phyloP scores from a whole-genome alignment of 1,139 yeast species.

The Yamadazyma diospyri region DNA sequence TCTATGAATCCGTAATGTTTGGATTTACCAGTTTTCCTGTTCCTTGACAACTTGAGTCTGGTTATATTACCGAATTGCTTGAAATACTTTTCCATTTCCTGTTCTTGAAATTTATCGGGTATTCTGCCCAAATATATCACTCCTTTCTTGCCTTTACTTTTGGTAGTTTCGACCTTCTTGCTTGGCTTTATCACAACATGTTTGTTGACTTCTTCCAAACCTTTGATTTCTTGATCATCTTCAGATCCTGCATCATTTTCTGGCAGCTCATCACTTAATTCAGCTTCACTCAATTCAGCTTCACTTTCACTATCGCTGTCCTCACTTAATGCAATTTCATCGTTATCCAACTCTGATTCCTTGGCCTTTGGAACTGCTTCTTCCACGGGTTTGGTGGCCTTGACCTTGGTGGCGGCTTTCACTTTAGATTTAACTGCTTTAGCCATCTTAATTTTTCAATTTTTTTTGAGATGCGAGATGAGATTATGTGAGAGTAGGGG shows the following conservation, averaged over 20 bases:
- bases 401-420: slow-evolving; percentile 5
- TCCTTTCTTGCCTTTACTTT: slow-evolving; percentile 39
- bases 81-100: slow-evolving; percentile 76
- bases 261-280: slow-evolving; percentile 12
- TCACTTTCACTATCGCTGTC: slow-evolving; percentile 14
- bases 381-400: slow-evolving; percentile 16
- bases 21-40: slow-evolving; percentile 85
- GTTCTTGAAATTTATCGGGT: slow-evolving; percentile 89
- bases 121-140: slow-evolving; percentile 87
- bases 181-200: slow-evolving; percentile 29
- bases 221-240: slow-evolving; percentile 15
- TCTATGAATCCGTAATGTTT: slow-evolving; percentile 90
- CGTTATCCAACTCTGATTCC: slow-evolving; percentile 22
- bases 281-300: slow-evolving; percentile 15
- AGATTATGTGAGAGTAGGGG: no score
- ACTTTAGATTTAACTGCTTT: slow-evolving; percentile 2
- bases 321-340: slow-evolving; percentile 15
- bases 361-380: slow-evolving; percentile 14
- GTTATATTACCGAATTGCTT: slow-evolving; percentile 83
- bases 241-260: slow-evolving; percentile 21
- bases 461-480: slow-evolving; percentile 13
- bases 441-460: slow-evolving; percentile 7
- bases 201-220: slow-evolving; percentile 16
- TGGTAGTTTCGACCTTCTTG: slow-evolving; percentile 17
- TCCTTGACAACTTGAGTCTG: slow-evolving; percentile 78